phyloP scores from a whole-genome alignment of 2,329 filamentous ascomycete species.

The Neofusicoccum umdonicola region DNA sequence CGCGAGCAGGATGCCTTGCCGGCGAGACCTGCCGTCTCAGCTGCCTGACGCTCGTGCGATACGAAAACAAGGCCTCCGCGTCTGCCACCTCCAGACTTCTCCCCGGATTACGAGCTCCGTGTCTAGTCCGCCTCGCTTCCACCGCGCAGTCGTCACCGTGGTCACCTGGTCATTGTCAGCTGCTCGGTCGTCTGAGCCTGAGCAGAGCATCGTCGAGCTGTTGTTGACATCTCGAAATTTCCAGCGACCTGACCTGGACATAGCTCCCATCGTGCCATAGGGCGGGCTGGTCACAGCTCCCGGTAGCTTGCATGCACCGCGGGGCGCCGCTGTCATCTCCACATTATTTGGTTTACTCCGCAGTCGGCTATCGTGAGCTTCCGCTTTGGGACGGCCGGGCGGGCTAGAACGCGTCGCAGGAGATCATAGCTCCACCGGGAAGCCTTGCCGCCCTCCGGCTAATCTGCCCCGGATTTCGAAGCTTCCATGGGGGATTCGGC shows the following conservation, averaged over 20 bases:
- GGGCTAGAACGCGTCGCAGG: conserved; percentile 11
- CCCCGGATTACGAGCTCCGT: neutral
- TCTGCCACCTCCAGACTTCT: neutral
- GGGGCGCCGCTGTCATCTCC: conserved; percentile 4
- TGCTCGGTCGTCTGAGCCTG: neutral
- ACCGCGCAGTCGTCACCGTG: neutral
- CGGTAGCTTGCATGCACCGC: neutral
- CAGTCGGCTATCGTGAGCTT: conserved; percentile 15
- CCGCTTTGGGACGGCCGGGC: neutral
- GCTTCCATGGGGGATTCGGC: neutral
- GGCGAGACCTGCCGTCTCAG: neutral
- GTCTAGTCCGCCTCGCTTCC: neutral
- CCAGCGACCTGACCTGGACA: neutral
- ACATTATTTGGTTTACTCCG: conserved; percentile 8
- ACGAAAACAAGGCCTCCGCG: neutral
- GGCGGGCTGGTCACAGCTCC: conserved; percentile 9
- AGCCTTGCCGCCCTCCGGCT: conserved; percentile 5
- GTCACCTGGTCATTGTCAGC: neutral
- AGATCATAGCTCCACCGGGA: conserved; percentile 15
- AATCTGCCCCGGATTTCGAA: conserved; percentile 15
- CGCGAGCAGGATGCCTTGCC: conserved; percentile 4
- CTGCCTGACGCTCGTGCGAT: conserved; percentile 3
- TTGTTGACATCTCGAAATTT: neutral
- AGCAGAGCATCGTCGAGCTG: neutral
- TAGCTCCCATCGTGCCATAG: neutral